Conservation (phyloP, 768 basidiomycete species). For the Boletus huronensis region DNA sequence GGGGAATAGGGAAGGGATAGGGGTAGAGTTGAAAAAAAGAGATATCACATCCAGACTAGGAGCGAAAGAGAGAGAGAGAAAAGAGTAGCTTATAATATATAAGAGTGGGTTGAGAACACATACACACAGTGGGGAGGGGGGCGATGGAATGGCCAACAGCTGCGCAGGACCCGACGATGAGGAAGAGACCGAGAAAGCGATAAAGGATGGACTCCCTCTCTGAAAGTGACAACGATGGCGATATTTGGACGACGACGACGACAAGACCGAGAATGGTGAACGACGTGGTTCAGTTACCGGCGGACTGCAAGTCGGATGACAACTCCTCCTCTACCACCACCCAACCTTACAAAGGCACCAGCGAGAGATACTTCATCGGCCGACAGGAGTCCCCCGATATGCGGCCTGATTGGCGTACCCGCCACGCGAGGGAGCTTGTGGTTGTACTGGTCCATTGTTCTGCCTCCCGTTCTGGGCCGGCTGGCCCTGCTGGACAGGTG, state of each 20-base stretch:
- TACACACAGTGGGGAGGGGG: constrained; percentile 14
- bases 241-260: constrained; percentile 9
- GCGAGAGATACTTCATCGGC: constrained; percentile 21
- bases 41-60: constrained; percentile 22
- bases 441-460: constrained; percentile 21
- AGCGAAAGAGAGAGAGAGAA: constrained; percentile 9
- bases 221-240: constrained; percentile 6
- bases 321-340: neutral
- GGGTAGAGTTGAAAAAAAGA: constrained; percentile 1
- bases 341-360: neutral
- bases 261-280: constrained; percentile 17
- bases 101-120: constrained; percentile 23
- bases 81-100: constrained; percentile 32
- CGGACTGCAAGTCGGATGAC: constrained; percentile 14
- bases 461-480: constrained; percentile 28
- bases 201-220: constrained; percentile 13
- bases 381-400: constrained; percentile 28
- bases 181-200: constrained; percentile 11
- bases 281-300: constrained; percentile 8
- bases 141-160: constrained; percentile 9
- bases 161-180: constrained; percentile 7
- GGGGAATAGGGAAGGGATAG: neutral
- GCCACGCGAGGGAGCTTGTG: constrained; percentile 23
- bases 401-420: constrained; percentile 23
- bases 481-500: constrained; percentile 23